Percentiles rank a stretch among this genome's conserved stretches.
phyloP scores from a whole-genome alignment of 1,284 basidiomycete species.

The Omphalotus olearius region DNA sequence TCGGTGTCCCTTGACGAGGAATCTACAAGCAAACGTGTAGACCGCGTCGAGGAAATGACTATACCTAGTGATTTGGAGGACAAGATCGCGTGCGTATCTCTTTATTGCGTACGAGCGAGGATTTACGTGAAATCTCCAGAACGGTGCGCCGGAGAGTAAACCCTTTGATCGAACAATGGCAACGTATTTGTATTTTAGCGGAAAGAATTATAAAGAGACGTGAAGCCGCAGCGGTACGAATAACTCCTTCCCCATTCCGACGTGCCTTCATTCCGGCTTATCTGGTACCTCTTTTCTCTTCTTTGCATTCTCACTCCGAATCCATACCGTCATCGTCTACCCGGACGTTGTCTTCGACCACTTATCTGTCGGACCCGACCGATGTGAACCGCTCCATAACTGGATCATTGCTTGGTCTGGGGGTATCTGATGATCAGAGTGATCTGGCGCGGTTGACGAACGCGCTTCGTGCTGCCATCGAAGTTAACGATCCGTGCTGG shows the following conservation, averaged over 20 bases:
- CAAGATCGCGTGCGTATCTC: slow-evolving; percentile 64
- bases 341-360: slow-evolving; percentile 14
- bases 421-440: slow-evolving; percentile 50
- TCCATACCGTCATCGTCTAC: slow-evolving; percentile 30
- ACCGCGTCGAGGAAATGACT: slow-evolving; percentile 83
- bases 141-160: slow-evolving; percentile 68
- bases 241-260: slow-evolving; percentile 54
- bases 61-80: slow-evolving; percentile 90
- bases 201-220: slow-evolving; percentile 84
- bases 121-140: slow-evolving; percentile 30
- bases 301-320: slow-evolving; percentile 26
- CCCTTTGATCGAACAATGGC: slow-evolving; percentile 84
- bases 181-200: slow-evolving; percentile 78
- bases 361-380: background rate
- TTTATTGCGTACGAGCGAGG: slow-evolving; percentile 10
- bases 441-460: slow-evolving; percentile 81
- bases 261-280: slow-evolving; percentile 63
- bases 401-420: slow-evolving; percentile 18
- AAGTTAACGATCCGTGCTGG: slow-evolving; percentile 76
- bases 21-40: slow-evolving; percentile 74
- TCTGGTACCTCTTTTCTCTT: slow-evolving; percentile 39
- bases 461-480: slow-evolving; percentile 73
- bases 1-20: slow-evolving; percentile 82
- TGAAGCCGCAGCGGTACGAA: slow-evolving; percentile 83
- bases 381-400: slow-evolving; percentile 15